A percentile compares a stretch with the other conserved stretches of the same genome.
Conservation (phyloP, 2,329 filamentous ascomycete genomes). For the Periglandula ipomoeae region DNA sequence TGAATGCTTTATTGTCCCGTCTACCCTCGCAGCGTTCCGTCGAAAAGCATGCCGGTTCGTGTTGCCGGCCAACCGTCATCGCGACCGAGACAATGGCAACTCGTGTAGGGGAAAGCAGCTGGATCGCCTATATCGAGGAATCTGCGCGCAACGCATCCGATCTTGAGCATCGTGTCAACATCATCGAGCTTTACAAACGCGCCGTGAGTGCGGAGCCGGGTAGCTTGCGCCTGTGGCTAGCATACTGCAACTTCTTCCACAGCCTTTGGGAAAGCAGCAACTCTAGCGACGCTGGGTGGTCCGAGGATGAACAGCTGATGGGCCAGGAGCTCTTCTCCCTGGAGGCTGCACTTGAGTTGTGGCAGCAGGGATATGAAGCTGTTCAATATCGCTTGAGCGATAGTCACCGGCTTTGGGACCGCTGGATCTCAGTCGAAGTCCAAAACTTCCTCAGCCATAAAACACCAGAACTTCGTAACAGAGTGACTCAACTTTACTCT, state of each 20-base stretch:
- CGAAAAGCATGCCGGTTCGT: neutral
- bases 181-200: slow-evolving; percentile 63
- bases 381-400: slow-evolving; percentile 68
- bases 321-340: slow-evolving; percentile 65
- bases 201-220: slow-evolving; percentile 63
- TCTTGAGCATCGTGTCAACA: slow-evolving; percentile 57
- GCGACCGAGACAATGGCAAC: slow-evolving; percentile 32
- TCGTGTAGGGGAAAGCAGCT: slow-evolving; percentile 66
- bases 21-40: neutral
- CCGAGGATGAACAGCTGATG: slow-evolving; percentile 58
- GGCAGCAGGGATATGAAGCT: slow-evolving; percentile 61
- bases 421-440: slow-evolving; percentile 64
- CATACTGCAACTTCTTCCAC: slow-evolving; percentile 72
- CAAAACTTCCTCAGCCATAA: slow-evolving; percentile 52
- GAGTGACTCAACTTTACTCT: slow-evolving; percentile 60
- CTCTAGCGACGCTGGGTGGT: slow-evolving; percentile 42
- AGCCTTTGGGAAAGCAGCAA: slow-evolving; percentile 58
- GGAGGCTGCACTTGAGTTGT: slow-evolving; percentile 56
- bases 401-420: slow-evolving; percentile 72
- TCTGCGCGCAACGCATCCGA: slow-evolving; percentile 50
- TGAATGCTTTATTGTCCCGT: neutral
- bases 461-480: slow-evolving; percentile 48
- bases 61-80: neutral
- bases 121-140: slow-evolving; percentile 70
- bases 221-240: slow-evolving; percentile 65